Evolutionary conservation across 345 rosid species (phyloP).

Genomic region (Brassica cretica): DNA sequence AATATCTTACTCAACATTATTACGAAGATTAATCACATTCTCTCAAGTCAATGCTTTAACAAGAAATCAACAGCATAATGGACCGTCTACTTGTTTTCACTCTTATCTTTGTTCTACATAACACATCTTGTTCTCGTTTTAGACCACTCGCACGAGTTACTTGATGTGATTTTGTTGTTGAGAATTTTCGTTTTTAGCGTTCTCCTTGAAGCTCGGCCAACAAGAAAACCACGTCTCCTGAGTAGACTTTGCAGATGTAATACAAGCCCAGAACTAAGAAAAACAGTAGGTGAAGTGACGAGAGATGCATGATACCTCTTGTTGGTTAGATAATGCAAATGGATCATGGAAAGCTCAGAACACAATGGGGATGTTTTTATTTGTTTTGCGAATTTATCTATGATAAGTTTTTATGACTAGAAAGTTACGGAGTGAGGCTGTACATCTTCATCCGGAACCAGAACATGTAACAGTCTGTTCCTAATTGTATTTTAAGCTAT

Average conservation of each 20-base stretch:
- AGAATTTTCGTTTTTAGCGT: background rate
- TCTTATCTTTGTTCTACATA: conserved; percentile 15
- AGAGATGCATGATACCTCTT: background rate
- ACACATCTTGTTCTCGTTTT: conserved; percentile 25
- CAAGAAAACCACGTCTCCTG: background rate
- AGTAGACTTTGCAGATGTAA: background rate
- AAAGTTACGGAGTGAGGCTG: background rate
- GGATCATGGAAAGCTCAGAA: background rate
- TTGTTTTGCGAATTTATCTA: background rate
- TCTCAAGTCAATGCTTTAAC: background rate
- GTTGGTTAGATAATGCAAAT: background rate
- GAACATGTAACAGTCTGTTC: too few species aligned
- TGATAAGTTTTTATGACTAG: background rate
- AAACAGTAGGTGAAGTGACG: background rate
- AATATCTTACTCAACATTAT: background rate
- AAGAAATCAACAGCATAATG: background rate
- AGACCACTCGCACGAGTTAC: background rate
- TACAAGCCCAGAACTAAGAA: background rate
- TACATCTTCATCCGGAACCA: background rate
- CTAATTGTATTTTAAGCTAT: background rate
- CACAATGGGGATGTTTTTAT: background rate
- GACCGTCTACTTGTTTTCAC: background rate
- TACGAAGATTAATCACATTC: background rate
- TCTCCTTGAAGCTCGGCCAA: background rate
- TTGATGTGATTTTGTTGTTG: background rate